A percentile compares a stretch with the other conserved stretches of the same genome.
phyloP scores from a whole-genome alignment of 2,329 filamentous ascomycete genomes.

The Ceratocystis harringtonii region DNA sequence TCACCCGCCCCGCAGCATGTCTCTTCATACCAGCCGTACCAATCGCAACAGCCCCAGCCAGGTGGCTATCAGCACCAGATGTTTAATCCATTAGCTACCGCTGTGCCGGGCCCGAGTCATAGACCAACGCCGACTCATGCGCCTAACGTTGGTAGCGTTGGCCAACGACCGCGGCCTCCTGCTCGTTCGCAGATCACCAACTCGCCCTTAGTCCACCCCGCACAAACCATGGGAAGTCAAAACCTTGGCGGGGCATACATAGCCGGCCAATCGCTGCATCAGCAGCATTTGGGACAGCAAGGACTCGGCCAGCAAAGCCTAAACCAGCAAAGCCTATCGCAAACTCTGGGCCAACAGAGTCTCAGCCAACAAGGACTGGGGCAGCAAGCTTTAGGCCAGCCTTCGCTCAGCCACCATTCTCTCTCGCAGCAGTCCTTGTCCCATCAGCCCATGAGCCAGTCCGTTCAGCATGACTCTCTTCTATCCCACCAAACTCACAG shows the following conservation, averaged over 20 bases:
- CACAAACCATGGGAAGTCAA: slow-evolving; percentile 18
- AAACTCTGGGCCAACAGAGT: slow-evolving; percentile 18
- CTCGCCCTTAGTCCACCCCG: slow-evolving; percentile 21
- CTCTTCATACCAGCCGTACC: slow-evolving; percentile 39
- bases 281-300: slow-evolving; percentile 21
- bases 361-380: slow-evolving; percentile 19
- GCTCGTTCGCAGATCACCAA: slow-evolving; percentile 26
- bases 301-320: slow-evolving; percentile 22
- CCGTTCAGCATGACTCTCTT: slow-evolving; percentile 30
- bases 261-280: slow-evolving; percentile 23
- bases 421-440: slow-evolving; percentile 13
- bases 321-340: slow-evolving; percentile 21
- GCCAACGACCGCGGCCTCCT: slow-evolving; percentile 30
- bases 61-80: slow-evolving; percentile 38
- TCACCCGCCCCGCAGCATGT: slow-evolving; percentile 40
- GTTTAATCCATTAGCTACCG: slow-evolving; percentile 35
- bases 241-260: slow-evolving; percentile 19
- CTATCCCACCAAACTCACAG: slow-evolving; percentile 31
- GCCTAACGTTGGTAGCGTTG: slow-evolving; percentile 33
- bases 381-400: slow-evolving; percentile 7
- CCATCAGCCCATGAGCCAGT: slow-evolving; percentile 22
- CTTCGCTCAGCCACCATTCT: slow-evolving; percentile 9
- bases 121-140: slow-evolving; percentile 32
- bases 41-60: slow-evolving; percentile 36
- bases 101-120: slow-evolving; percentile 34